These are phyloP conservation scores for Gossypium turneri DNA, from an alignment of 345 rosid genomes.

Conservation along the genomic window DNA sequence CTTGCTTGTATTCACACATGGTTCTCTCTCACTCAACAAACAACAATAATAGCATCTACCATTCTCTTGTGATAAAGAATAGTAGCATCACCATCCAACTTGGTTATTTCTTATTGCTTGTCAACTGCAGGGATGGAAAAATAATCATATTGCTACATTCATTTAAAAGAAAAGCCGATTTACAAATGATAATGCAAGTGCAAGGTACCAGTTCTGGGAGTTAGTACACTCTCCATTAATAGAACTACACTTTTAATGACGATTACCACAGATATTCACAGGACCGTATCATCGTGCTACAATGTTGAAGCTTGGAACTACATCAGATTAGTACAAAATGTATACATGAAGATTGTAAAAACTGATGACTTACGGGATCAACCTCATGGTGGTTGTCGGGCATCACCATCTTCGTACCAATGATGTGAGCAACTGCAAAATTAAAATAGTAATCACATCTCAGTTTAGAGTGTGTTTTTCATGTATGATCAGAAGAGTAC, in stretches of 20 bases:
- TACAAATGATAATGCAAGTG: not conserved
- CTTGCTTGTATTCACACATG: not conserved
- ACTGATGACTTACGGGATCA: not conserved
- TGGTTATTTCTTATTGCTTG: slow-evolving; percentile 11
- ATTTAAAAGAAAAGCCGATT: not conserved
- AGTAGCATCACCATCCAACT: not conserved
- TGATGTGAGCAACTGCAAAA: slow-evolving; percentile 77
- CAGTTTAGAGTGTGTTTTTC: not conserved
- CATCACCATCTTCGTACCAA: slow-evolving; percentile 76
- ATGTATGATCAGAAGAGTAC: not conserved
- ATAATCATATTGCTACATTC: not conserved
- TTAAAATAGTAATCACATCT: not conserved
- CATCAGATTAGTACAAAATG: not conserved
- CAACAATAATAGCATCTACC: not conserved
- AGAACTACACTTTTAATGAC: not conserved
- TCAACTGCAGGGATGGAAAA: not conserved
- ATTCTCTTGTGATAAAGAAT: not conserved
- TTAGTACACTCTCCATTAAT: not conserved
- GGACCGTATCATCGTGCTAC: not conserved
- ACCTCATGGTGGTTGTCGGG: not conserved
- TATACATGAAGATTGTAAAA: not conserved
- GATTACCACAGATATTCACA: slow-evolving; percentile 3
- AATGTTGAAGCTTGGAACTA: not conserved
- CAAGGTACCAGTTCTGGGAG: not conserved
- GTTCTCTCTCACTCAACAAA: not conserved